Conservation (phyloP, 306 rosid species). For the Glycine tomentella region DNA sequence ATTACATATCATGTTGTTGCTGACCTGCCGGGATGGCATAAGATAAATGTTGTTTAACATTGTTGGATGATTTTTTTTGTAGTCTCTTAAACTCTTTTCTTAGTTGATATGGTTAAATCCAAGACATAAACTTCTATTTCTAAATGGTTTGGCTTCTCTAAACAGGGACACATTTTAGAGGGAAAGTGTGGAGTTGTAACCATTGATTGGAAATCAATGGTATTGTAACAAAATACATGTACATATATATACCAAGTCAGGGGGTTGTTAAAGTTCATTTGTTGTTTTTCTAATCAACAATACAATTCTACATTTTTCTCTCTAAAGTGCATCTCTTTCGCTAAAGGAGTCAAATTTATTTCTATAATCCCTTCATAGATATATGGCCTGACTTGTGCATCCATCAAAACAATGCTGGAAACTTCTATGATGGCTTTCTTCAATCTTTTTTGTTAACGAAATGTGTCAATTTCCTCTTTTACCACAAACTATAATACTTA, state of each 20-base stretch:
- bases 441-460: conserved; percentile 3
- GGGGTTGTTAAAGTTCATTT: neutral
- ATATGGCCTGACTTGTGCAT: conserved; percentile 25
- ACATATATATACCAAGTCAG: neutral
- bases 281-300: neutral
- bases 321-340: neutral
- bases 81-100: conserved; percentile 8
- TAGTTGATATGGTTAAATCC: neutral
- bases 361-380: neutral
- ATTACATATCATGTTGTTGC: neutral
- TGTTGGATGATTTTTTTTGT: conserved; percentile 24
- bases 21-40: neutral
- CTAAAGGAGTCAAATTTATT: conserved; percentile 11
- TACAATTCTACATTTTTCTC: neutral
- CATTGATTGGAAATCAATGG: neutral
- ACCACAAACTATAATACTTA: conserved; percentile 3
- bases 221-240: neutral
- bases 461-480: conserved; percentile 33
- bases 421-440: conserved; percentile 34
- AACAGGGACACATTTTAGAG: conserved; percentile 7
- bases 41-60: conserved; percentile 27
- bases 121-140: conserved; percentile 22
- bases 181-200: neutral
- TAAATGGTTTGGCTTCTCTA: neutral
- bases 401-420: conserved; percentile 11